phyloP scores from a whole-genome alignment of 192 early-diverging fungal species.

The Piromyces sp. region DNA sequence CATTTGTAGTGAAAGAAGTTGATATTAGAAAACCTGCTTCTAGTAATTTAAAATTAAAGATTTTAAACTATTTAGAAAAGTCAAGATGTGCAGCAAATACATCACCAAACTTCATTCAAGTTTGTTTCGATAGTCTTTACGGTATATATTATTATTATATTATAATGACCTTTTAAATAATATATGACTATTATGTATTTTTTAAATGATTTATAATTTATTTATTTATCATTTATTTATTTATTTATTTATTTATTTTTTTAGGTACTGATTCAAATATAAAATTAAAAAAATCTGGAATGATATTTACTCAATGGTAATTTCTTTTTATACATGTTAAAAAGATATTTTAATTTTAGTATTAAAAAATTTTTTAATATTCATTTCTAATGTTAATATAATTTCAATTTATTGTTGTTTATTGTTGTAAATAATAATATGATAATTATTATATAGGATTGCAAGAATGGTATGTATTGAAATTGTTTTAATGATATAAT shows the following conservation, averaged over 20 bases:
- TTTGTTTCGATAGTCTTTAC: constrained; percentile 66
- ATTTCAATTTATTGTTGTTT: too few species aligned
- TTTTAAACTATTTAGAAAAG: constrained; percentile 39
- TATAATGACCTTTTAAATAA: too few species aligned
- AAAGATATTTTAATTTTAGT: too few species aligned
- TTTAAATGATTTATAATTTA: too few species aligned
- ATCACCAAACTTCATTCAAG: constrained; percentile 50
- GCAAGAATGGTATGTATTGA: constrained; percentile 39
- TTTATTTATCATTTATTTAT: too few species aligned
- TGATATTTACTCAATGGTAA: constrained; percentile 68
- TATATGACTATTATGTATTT: too few species aligned
- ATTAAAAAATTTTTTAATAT: too few species aligned
- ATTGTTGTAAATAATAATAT: too few species aligned
- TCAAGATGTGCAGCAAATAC: constrained; percentile 50
- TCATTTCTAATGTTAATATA: too few species aligned
- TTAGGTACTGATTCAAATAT: constrained; percentile 42
- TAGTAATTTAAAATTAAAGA: constrained; percentile 34
- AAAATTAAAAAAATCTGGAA: constrained; percentile 52
- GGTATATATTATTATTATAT: constrained; percentile 26
- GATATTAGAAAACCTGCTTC: constrained; percentile 18
- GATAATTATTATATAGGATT: constrained; percentile 13
- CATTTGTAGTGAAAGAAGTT: constrained; percentile 1
- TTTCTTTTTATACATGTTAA: too few species aligned
- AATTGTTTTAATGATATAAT: too few species aligned
- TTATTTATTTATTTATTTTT: background rate